Evolutionary conservation across 1,284 basidiomycete species (phyloP), one percentile per base, ranked within the genome.

Genomic region (Bondarzewia mesenterica): DNA sequence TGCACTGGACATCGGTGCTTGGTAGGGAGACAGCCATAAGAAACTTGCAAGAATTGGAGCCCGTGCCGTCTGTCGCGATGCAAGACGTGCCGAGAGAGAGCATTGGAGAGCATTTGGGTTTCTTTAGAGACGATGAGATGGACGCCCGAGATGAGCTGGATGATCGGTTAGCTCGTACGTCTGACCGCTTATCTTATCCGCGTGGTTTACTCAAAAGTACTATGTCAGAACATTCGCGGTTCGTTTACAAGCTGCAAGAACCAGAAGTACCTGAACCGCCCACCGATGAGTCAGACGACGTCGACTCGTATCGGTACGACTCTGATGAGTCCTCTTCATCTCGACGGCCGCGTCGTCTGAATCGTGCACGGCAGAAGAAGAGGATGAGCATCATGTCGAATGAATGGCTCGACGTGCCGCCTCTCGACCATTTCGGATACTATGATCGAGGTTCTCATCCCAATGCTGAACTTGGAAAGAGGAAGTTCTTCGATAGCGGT

Each of bases 1-100:
- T 32, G 32, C n/a, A 27, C 22, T 21, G 32, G 5, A 25, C 35
- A 29, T 16, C 18, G 21, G 26, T 53, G 46, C 46, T 51, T 20
- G 46, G 46, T 57, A 89, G 85, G 55, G 69, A 73, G 15, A 79
- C 75, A 22, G 88, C 92, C 5, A 69, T 96, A 42, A 80, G 89
- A 54, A 87, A 93, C 50, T 68, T 98, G 6, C 77, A 84, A 18
- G 78, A 85, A 52, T 66, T 99, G 22, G 79, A 80, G 2, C 80
- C 83, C 53, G 92, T 90, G 0, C 95, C 95, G 0, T 90, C 90
- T 7, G 91, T 92, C 0, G 86, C 83, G 51, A 80, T 96, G 74
- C 91, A 93, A 42, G 80, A 89, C 44, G 85, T 91, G 1, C 92
- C 93, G 0, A 65, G 76, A 37, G 78, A 87, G 58, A 75, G 73